Conservation (phyloP, 2,329 filamentous ascomycete species). For the Aspergillus intermedius region DNA sequence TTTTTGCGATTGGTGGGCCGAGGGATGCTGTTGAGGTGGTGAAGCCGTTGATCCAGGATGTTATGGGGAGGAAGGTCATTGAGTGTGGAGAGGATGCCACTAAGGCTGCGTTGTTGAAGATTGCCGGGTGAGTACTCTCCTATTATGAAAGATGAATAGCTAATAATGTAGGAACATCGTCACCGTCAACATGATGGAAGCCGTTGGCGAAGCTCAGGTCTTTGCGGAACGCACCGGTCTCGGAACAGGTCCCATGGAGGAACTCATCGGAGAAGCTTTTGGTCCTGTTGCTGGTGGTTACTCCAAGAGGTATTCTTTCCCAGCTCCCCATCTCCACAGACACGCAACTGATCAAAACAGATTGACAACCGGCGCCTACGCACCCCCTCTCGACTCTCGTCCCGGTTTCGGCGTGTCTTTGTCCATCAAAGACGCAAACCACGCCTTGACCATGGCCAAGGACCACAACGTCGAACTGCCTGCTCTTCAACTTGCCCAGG, state of each 20-base stretch:
- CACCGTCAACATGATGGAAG: conserved; percentile 41
- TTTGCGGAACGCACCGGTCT: conserved; percentile 42
- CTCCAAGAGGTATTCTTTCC: conserved; percentile 29
- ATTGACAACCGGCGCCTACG: conserved; percentile 39
- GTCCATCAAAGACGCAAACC: conserved; percentile 33
- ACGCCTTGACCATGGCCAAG: conserved; percentile 28
- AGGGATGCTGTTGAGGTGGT: conserved; percentile 26
- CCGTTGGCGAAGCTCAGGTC: conserved; percentile 41
- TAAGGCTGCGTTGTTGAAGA: conserved; percentile 40
- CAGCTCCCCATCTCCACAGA: not conserved
- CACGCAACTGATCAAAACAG: conserved; percentile 11
- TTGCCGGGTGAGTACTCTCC: conserved; percentile 28
- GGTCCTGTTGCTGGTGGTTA: conserved; percentile 38
- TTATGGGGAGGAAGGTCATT: conserved; percentile 40
- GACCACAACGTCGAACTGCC: conserved; percentile 27
- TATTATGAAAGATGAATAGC: too few relatives aligned
- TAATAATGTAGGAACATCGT: conserved; percentile 33
- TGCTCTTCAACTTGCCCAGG: conserved; percentile 26
- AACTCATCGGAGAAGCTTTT: conserved; percentile 39
- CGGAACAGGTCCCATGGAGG: conserved; percentile 37
- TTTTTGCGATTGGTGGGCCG: conserved; percentile 39
- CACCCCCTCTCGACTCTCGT: conserved; percentile 29
- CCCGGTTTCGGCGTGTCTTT: conserved; percentile 33
- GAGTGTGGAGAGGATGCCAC: conserved; percentile 39
- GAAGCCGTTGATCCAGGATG: conserved; percentile 37